Evolutionary conservation across 345 rosid species (phyloP).

Genomic region (Cardiospermum halicacabum): DNA sequence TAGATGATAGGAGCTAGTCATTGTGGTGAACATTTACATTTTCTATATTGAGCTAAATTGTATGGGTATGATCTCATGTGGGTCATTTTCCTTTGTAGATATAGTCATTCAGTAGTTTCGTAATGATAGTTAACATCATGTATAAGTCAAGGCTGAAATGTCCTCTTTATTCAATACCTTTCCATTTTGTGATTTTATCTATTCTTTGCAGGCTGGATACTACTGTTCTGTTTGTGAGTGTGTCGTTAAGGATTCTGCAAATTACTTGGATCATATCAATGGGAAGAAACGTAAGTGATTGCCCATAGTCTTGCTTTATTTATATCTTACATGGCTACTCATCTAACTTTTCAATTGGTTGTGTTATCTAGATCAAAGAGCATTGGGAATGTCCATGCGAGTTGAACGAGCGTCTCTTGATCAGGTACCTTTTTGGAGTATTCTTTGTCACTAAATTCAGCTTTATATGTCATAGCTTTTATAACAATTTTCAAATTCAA

Average conservation of each 20-base stretch:
- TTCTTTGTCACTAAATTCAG: slow-evolving; percentile 2
- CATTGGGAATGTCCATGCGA: slow-evolving; percentile 98
- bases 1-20: background rate
- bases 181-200: slow-evolving; percentile 5
- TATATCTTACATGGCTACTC: slow-evolving; percentile 2
- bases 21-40: too few species aligned
- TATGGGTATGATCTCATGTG: background rate
- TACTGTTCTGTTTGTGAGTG: slow-evolving; percentile 93
- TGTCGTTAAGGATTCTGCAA: slow-evolving; percentile 98
- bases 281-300: slow-evolving; percentile 83
- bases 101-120: background rate
- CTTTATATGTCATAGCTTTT: background rate
- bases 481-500: background rate
- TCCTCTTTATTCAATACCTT: background rate
- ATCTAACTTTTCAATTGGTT: slow-evolving; percentile 12
- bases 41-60: background rate
- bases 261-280: slow-evolving; percentile 98
- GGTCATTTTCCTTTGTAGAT: background rate
- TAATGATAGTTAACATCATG: background rate
- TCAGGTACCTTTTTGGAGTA: slow-evolving; percentile 44
- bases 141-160: background rate
- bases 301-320: background rate
- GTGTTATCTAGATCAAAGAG: slow-evolving; percentile 77
- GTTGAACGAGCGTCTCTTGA: slow-evolving; percentile 85
- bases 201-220: slow-evolving; percentile 76